A percentile compares a stretch with the other conserved stretches of the same genome.
Evolutionary conservation across 83 land plant genomes (phyloP).

Genomic region (Picea abies): DNA sequence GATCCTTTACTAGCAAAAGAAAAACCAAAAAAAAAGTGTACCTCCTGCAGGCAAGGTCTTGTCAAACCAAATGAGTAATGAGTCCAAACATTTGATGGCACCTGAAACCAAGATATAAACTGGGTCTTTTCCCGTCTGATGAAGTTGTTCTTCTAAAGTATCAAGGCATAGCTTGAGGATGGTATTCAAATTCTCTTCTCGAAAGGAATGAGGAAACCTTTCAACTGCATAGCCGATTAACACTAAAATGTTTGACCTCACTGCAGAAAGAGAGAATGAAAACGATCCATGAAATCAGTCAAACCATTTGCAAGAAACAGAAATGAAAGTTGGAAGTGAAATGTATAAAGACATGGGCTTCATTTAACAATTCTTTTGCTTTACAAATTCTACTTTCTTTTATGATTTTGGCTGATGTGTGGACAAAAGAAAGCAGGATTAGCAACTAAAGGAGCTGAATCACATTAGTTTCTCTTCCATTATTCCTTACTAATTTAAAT

Average conservation of each 20-base stretch:
- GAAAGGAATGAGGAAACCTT: constrained; percentile 25
- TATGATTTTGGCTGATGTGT: neutral
- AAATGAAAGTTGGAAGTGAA: neutral
- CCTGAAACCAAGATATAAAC: constrained; percentile 38
- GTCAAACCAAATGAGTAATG: constrained; percentile 43
- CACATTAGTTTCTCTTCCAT: neutral
- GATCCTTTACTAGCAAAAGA: no score
- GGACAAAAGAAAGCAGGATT: neutral
- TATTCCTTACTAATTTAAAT: neutral
- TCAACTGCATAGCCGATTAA: constrained; percentile 40
- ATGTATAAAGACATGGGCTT: neutral
- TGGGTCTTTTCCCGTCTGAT: constrained; percentile 27
- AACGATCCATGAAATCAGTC: neutral
- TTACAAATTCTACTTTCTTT: neutral
- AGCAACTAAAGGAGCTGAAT: neutral
- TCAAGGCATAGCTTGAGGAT: constrained; percentile 40
- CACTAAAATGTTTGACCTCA: constrained; percentile 42
- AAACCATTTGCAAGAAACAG: constrained; percentile 4
- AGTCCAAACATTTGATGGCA: constrained; percentile 52
- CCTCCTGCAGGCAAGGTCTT: constrained; percentile 46
- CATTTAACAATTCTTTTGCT: neutral
- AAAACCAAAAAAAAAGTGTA: neutral
- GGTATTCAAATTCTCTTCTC: constrained; percentile 36
- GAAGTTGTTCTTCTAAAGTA: constrained; percentile 46
- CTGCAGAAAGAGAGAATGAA: constrained; percentile 25